Percentiles rank a stretch among this genome's conserved stretches.
Evolutionary conservation across 805 yeast genomes (phyloP).

Genomic region (Candida golubevii): DNA sequence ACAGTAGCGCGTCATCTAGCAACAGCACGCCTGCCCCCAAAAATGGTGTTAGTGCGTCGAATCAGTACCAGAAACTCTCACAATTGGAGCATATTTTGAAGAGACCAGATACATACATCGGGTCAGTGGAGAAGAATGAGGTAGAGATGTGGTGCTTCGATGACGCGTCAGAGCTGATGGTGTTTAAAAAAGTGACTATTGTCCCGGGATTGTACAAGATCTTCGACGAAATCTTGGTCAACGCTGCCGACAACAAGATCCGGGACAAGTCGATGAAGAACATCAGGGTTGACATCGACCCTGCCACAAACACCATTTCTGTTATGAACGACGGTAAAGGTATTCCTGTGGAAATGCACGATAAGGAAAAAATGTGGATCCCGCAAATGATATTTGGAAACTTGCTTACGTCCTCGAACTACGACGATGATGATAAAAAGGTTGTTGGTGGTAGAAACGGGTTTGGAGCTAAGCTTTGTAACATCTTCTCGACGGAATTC

Average conservation of each 20-base stretch:
- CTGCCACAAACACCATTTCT: constrained; percentile 67
- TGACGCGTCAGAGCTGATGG: constrained; percentile 37
- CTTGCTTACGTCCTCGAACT: constrained; percentile 89
- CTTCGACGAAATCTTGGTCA: constrained; percentile 93
- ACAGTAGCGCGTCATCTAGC: constrained; percentile 15
- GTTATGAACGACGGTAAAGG: constrained; percentile 94
- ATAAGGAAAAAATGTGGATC: constrained; percentile 85
- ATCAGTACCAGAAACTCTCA: constrained; percentile 87
- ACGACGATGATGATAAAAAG: constrained; percentile 91
- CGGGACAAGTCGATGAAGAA: constrained; percentile 88
- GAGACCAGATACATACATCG: constrained; percentile 97
- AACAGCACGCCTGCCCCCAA: constrained; percentile 13
- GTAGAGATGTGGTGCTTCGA: constrained; percentile 85
- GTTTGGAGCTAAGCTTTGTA: constrained; percentile 95
- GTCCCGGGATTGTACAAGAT: constrained; percentile 97
- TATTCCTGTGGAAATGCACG: constrained; percentile 91
- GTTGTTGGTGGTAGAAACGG: constrained; percentile 99
- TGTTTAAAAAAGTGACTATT: constrained; percentile 60
- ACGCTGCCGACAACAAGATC: constrained; percentile 98
- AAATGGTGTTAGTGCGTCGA: constrained; percentile 41
- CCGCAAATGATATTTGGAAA: constrained; percentile 97
- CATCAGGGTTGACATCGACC: constrained; percentile 76
- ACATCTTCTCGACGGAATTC: constrained; percentile 88
- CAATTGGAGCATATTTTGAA: constrained; percentile 94
- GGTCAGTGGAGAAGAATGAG: constrained; percentile 81